Percentiles rank a stretch among this genome's conserved stretches.
Conservation (phyloP, 345 rosid species). For the Heritiera littoralis region DNA sequence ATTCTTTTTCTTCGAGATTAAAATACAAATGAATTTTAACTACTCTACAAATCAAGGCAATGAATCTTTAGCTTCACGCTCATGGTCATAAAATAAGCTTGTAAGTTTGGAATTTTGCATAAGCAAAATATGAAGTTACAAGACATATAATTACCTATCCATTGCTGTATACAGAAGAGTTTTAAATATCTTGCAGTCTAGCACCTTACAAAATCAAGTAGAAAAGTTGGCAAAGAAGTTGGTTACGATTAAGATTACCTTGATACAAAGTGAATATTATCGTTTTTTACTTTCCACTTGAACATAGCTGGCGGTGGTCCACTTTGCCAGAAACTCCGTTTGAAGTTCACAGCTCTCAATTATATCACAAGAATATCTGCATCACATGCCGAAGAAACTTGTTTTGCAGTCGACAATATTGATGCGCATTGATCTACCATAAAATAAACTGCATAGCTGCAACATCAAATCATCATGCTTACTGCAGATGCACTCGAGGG, state of each 20-base stretch:
- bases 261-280: background rate
- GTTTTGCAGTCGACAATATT: background rate
- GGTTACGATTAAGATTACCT: too few species aligned
- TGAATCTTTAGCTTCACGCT: background rate
- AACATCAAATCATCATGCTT: background rate
- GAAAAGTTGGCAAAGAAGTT: background rate
- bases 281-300: background rate
- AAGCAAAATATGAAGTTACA: background rate
- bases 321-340: background rate
- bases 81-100: background rate
- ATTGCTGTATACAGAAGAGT: background rate
- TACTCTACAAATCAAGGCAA: background rate
- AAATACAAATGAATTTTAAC: background rate
- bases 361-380: background rate
- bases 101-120: background rate
- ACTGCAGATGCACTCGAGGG: background rate
- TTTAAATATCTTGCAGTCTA: too few species aligned
- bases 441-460: background rate
- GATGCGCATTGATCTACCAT: background rate
- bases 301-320: background rate
- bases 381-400: background rate
- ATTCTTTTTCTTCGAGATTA: background rate
- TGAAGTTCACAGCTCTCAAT: background rate
- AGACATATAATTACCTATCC: background rate
- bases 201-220: too few species aligned